Percentiles rank a stretch among this genome's conserved stretches.
Evolutionary conservation across 2,329 filamentous ascomycete genomes (phyloP).

Genomic region (Lasiodiplodia theobromae): DNA sequence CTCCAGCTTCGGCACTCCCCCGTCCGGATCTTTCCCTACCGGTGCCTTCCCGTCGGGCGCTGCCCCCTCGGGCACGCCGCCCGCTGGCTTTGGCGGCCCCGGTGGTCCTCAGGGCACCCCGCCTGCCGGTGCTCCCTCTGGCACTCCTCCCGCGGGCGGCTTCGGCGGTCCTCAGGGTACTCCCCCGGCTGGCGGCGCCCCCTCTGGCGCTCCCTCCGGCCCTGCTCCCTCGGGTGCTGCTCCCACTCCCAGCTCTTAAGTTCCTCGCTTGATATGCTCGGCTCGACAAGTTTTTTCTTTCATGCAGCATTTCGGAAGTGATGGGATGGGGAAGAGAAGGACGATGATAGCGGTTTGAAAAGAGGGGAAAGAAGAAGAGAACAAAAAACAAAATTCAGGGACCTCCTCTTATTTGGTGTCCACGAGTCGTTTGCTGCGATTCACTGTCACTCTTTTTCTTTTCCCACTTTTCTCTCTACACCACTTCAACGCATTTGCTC

Average conservation of each 20-base stretch:
- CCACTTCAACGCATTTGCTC: background rate
- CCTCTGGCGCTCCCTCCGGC: background rate
- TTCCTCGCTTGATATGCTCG: constrained; percentile 7
- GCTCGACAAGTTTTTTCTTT: background rate
- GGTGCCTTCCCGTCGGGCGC: background rate
- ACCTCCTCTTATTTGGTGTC: background rate
- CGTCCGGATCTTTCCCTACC: background rate
- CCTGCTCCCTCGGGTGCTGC: background rate
- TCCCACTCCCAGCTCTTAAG: constrained; percentile 1
- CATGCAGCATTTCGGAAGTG: background rate
- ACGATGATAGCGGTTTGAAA: background rate
- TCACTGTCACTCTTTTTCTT: background rate
- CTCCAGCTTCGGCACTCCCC: constrained; percentile 6
- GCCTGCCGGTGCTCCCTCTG: background rate
- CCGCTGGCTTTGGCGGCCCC: background rate
- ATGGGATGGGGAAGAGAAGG: background rate
- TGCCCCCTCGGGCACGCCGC: background rate
- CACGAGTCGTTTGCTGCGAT: constrained; percentile 1
- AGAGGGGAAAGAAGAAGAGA: background rate
- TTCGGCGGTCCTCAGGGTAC: background rate
- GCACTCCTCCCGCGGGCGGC: background rate
- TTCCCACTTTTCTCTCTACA: background rate
- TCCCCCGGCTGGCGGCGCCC: background rate
- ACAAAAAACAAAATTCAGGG: background rate
- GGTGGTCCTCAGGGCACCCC: background rate